Percentiles rank a stretch among this genome's conserved stretches.
Conservation (phyloP, 2,329 filamentous ascomycete species). For the Aspergillus fructus region DNA sequence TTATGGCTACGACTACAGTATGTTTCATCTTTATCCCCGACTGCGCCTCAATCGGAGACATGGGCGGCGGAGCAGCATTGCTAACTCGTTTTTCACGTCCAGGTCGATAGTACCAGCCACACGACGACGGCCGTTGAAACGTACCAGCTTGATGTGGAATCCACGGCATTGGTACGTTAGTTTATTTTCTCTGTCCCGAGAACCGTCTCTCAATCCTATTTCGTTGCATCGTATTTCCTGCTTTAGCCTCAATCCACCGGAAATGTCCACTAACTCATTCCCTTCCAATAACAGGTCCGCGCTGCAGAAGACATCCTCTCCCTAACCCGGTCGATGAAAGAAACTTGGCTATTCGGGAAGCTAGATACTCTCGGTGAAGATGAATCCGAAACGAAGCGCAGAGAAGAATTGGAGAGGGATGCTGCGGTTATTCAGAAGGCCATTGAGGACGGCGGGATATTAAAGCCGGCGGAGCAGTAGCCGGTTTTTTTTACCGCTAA, state of each 20-base stretch:
- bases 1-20: slow-evolving; percentile 55
- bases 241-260: too few species aligned
- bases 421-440: slow-evolving; percentile 48
- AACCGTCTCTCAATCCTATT: too few species aligned
- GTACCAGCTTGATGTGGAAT: slow-evolving; percentile 60
- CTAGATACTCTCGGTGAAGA: slow-evolving; percentile 56
- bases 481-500: neutral
- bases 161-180: slow-evolving; percentile 53
- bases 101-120: slow-evolving; percentile 54
- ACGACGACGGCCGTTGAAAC: slow-evolving; percentile 57
- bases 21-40: neutral
- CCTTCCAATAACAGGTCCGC: slow-evolving; percentile 47
- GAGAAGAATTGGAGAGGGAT: slow-evolving; percentile 48
- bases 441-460: slow-evolving; percentile 34
- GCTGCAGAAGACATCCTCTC: slow-evolving; percentile 62
- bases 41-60: neutral
- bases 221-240: too few species aligned
- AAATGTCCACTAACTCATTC: neutral
- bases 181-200: neutral
- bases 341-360: slow-evolving; percentile 66
- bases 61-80: neutral
- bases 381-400: slow-evolving; percentile 39
- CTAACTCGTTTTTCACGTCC: neutral
- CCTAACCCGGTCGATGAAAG: slow-evolving; percentile 62
- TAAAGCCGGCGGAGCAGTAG: slow-evolving; percentile 21